phyloP scores from a whole-genome alignment of 345 rosid genomes.

The Eucalyptus polyanthemos region DNA sequence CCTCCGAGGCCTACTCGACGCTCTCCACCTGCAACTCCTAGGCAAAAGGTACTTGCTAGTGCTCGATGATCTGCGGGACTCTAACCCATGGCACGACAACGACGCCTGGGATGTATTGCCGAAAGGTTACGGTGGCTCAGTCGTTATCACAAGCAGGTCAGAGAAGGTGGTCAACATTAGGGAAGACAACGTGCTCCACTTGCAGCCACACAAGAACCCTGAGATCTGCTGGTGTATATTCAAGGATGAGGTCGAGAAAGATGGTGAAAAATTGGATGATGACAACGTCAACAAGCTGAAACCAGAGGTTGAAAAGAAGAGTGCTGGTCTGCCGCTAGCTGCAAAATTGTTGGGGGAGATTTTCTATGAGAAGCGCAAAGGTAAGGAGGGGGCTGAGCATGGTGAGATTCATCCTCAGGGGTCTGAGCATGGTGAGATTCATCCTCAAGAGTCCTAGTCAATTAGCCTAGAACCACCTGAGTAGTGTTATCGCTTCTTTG shows the following conservation, averaged over 20 bases:
- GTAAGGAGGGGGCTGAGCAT: neutral
- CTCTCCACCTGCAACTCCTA: neutral
- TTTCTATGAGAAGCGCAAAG: neutral
- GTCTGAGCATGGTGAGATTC: neutral
- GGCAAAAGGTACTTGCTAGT: slow-evolving; percentile 12
- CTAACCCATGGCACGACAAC: neutral
- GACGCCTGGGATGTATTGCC: neutral
- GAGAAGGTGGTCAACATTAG: neutral
- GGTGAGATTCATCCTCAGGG: neutral
- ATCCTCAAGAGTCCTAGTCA: neutral
- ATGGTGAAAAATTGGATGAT: neutral
- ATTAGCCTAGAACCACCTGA: too few relatives aligned
- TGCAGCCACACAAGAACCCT: neutral
- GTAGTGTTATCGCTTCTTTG: too few relatives aligned
- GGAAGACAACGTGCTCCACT: neutral
- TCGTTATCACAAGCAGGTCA: slow-evolving; percentile 1
- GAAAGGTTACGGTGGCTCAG: slow-evolving; percentile 1
- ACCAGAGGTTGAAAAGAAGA: neutral
- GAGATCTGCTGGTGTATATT: neutral
- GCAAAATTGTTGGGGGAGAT: neutral
- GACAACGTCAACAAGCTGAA: neutral
- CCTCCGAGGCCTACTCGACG: neutral
- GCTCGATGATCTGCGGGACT: neutral
- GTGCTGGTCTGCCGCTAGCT: neutral
- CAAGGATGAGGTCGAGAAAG: neutral